Base-by-base conservation (phyloP, 164 flowering plant species). In the Vitis labrusca region DNA sequence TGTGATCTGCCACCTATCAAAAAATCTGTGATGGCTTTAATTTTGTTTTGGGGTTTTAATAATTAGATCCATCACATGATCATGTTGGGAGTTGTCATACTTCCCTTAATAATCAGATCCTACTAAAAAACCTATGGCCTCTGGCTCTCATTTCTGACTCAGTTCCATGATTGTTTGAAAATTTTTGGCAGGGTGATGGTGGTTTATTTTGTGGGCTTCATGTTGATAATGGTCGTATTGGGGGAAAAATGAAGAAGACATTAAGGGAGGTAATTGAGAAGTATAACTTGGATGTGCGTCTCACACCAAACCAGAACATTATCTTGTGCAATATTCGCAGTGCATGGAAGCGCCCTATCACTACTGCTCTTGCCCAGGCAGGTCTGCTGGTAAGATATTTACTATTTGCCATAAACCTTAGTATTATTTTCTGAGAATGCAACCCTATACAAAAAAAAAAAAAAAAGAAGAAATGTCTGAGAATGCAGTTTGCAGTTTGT, bases 151-250 rank as follows among this genome's bases (percentile, higher is more conserved):
- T 68, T 48, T 8, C 59, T 59, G 7, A 6, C 1, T 3, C 27
- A 23, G 8, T 47, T 32, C 19, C 63, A 15, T 67, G 23, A 59
- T 44, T 57, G n/a, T 10, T 68, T 50, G 13, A 49, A 12, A 50
- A 29, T 27, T 27, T 19, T 50, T 69, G 71, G 61, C 82, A 96
- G 99, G 99, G 97, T 30, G 82, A 91, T 74, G 98, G 99, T 63
- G 65, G 75, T 67, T 75, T 87, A 66, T 96, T 85, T 76, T 96
- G 97, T 79, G 99, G 99, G 70, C 85, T 96, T 44, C 97, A 93
- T 82, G 91, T 96, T 83, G 97, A 96, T 68, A 96, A 62, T 88
- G 99, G 99, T n/a, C 94, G 98, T 66, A 70, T 96, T 71, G 87
- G 82, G 55, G 99, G 99, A 8, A 68, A 64, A 55, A 88, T 88